Evolutionary conservation across 768 basidiomycete genomes (phyloP).

Genomic region (Strobilomyces dryophilus): DNA sequence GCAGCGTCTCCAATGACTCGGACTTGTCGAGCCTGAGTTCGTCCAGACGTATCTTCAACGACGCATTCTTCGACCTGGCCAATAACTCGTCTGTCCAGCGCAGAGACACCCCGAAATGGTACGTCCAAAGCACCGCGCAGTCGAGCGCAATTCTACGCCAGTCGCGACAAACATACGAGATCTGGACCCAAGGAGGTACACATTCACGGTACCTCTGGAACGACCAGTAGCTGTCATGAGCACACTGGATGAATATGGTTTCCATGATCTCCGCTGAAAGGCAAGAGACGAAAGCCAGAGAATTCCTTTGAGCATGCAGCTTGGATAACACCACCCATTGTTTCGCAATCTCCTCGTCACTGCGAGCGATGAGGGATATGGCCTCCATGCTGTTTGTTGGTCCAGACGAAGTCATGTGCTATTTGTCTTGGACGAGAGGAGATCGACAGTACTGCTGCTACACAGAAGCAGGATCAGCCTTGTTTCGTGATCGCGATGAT

Average conservation of each 20-base stretch:
- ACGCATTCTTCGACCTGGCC: slow-evolving; percentile 39
- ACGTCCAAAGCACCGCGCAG: slow-evolving; percentile 38
- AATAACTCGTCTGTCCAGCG: slow-evolving; percentile 40
- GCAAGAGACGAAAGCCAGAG: slow-evolving; percentile 2
- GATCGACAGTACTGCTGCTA: too few relatives aligned
- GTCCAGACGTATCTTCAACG: slow-evolving; percentile 6
- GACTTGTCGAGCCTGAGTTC: background rate
- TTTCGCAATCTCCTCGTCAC: background rate
- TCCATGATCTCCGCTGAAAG: slow-evolving; percentile 13
- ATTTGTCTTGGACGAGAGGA: too few relatives aligned
- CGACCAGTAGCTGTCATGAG: background rate
- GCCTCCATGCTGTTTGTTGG: too few relatives aligned
- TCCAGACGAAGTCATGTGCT: too few relatives aligned
- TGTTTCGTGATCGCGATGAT: too few relatives aligned
- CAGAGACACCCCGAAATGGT: slow-evolving; percentile 28
- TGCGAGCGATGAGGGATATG: too few relatives aligned
- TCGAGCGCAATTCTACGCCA: slow-evolving; percentile 43
- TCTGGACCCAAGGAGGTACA: slow-evolving; percentile 2
- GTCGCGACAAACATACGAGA: slow-evolving; percentile 21
- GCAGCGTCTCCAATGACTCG: background rate
- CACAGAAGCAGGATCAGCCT: too few relatives aligned
- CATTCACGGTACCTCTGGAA: background rate
- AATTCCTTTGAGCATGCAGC: slow-evolving; percentile 6
- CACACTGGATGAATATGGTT: slow-evolving; percentile 10
- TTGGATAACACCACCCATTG: background rate